These are phyloP conservation scores for Phytophthora hybrid DNA, from an alignment of 352 stramenopile species.

Conservation along the genomic window DNA sequence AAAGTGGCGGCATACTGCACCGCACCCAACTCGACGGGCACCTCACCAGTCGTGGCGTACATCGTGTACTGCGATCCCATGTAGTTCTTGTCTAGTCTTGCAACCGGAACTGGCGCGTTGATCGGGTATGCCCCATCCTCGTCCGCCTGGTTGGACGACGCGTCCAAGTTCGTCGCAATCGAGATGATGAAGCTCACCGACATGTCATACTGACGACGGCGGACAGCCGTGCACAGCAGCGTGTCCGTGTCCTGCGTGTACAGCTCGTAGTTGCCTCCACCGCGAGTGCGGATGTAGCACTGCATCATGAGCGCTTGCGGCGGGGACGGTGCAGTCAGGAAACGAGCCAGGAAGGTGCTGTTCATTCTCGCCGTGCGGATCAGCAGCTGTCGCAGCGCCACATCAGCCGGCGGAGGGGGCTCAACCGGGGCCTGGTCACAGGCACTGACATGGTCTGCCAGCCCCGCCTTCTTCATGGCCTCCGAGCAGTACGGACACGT, in stretches of 20 bases:
- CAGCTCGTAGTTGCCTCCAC: constrained; percentile 85
- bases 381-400: constrained; percentile 69
- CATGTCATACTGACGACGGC: constrained; percentile 89
- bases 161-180: constrained; percentile 61
- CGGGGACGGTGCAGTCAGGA: constrained; percentile 66
- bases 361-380: constrained; percentile 69
- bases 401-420: constrained; percentile 74
- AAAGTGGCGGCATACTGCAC: constrained; percentile 90
- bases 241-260: constrained; percentile 87
- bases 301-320: constrained; percentile 82
- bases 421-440: constrained; percentile 81
- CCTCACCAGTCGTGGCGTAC: constrained; percentile 70
- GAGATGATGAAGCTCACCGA: constrained; percentile 86
- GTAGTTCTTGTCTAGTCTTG: constrained; percentile 89
- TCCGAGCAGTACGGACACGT: constrained; percentile 70
- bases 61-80: constrained; percentile 91
- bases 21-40: constrained; percentile 69
- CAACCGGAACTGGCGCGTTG: constrained; percentile 57
- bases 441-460: constrained; percentile 65
- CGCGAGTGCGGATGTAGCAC: constrained; percentile 88
- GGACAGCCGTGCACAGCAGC: constrained; percentile 78
- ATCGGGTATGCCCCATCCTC: constrained; percentile 25
- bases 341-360: constrained; percentile 57
- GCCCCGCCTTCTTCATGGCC: constrained; percentile 77
- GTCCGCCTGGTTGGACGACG: constrained; percentile 26